Percentiles rank a stretch among this genome's conserved stretches.
Evolutionary conservation across 495 filamentous ascomycete genomes (phyloP).

Genomic region (Aspergillus bertholletiae): DNA sequence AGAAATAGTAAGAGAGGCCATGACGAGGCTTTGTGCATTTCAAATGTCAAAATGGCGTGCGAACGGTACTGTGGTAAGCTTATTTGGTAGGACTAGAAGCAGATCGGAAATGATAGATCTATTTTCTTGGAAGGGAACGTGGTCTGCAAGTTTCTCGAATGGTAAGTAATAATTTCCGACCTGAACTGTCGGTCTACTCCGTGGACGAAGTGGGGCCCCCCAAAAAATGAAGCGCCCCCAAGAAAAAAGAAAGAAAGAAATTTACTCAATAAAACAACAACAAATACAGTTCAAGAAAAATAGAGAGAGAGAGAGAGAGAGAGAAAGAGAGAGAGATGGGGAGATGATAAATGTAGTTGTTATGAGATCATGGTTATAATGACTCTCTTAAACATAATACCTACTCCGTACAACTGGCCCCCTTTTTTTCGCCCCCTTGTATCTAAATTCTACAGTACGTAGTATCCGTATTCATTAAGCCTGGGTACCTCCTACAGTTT

Average conservation of each 20-base stretch:
- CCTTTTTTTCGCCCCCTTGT: too few relatives aligned
- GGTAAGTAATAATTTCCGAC: conserved; percentile 9
- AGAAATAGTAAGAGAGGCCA: too few relatives aligned
- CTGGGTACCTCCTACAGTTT: too few relatives aligned
- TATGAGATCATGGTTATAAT: too few relatives aligned
- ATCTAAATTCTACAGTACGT: too few relatives aligned
- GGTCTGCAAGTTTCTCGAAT: conserved; percentile 15
- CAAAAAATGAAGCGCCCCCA: not conserved
- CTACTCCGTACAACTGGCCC: too few relatives aligned
- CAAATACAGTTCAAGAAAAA: not conserved
- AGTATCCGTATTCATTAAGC: too few relatives aligned
- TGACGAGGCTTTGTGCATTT: not conserved
- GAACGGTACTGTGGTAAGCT: conserved; percentile 11
- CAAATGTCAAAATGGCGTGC: conserved; percentile 12
- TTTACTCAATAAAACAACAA: not conserved
- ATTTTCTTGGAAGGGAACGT: conserved; percentile 16
- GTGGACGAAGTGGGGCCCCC: not conserved
- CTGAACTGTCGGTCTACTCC: conserved; percentile 1
- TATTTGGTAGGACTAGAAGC: conserved; percentile 4
- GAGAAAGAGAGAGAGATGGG: too few relatives aligned
- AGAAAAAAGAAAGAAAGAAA: not conserved
- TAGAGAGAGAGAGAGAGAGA: not conserved
- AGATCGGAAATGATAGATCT: conserved; percentile 15
- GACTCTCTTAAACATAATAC: too few relatives aligned
- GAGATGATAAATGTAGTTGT: too few relatives aligned